Evolutionary conservation across 2,329 filamentous ascomycete genomes (phyloP).

Genomic region (Pestalotiopsis fici): DNA sequence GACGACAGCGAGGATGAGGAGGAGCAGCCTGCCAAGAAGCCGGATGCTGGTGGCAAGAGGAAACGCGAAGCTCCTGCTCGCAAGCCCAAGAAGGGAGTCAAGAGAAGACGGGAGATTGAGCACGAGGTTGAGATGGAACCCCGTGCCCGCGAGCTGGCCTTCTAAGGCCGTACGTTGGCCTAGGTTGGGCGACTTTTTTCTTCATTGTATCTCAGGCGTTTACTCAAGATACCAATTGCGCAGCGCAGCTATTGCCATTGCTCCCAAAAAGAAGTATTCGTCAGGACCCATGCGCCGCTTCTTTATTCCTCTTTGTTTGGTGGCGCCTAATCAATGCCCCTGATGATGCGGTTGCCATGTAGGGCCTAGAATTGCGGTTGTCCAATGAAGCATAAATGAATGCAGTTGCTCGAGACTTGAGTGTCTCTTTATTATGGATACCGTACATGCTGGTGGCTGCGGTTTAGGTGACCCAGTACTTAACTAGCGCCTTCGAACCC

Average conservation of each 20-base stretch:
- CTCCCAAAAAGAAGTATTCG: not conserved
- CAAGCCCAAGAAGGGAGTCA: conserved; percentile 58
- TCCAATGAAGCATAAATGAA: not conserved
- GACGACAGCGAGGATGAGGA: conserved; percentile 61
- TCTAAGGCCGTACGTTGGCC: conserved; percentile 18
- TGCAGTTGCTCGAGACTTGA: not conserved
- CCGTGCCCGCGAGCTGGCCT: conserved; percentile 28
- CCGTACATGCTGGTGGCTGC: not conserved
- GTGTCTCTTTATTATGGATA: not conserved
- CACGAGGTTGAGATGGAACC: conserved; percentile 67
- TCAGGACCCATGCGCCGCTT: not conserved
- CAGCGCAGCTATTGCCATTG: not conserved
- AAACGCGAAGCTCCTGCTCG: conserved; percentile 37
- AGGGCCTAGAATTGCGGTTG: too few species aligned
- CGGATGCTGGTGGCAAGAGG: conserved; percentile 49
- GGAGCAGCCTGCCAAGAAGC: conserved; percentile 59
- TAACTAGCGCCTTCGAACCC: not conserved
- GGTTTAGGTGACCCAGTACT: not conserved
- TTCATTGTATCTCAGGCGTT: conserved; percentile 9
- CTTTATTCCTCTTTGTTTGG: not conserved
- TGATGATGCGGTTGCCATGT: not conserved
- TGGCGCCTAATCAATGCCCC: not conserved
- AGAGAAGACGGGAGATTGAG: conserved; percentile 71
- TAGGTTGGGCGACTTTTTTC: not conserved
- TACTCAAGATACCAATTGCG: conserved; percentile 9